Evolutionary conservation across 768 basidiomycete genomes (phyloP).

Genomic region (Mycena chlorophos): DNA sequence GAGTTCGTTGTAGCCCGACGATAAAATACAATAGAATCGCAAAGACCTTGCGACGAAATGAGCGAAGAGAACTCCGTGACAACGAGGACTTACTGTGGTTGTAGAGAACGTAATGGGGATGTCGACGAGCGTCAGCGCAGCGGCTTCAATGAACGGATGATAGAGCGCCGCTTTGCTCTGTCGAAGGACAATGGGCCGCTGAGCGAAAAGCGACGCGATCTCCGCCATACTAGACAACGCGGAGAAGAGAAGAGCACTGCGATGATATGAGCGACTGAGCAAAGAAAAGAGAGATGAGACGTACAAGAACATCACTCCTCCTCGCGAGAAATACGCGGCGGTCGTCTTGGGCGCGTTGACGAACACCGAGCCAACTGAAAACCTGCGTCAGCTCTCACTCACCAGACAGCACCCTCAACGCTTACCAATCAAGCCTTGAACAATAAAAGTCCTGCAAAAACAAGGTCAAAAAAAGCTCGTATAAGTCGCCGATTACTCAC

Average conservation of each 20-base stretch:
- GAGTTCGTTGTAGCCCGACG: slow-evolving; percentile 45
- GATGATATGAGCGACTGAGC: slow-evolving; percentile 1
- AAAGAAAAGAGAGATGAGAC: slow-evolving; percentile 22
- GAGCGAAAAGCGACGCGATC: slow-evolving; percentile 50
- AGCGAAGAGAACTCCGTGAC: neutral
- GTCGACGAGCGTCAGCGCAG: slow-evolving; percentile 48
- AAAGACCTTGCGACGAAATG: slow-evolving; percentile 34
- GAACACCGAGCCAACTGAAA: slow-evolving; percentile 62
- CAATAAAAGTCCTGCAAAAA: slow-evolving; percentile 49
- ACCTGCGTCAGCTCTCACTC: slow-evolving; percentile 28
- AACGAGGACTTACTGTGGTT: neutral
- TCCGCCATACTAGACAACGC: slow-evolving; percentile 64
- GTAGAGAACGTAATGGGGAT: slow-evolving; percentile 40
- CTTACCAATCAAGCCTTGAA: slow-evolving; percentile 43
- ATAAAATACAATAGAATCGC: slow-evolving; percentile 49
- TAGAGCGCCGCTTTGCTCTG: slow-evolving; percentile 49
- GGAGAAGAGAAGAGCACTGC: slow-evolving; percentile 57
- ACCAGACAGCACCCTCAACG: neutral
- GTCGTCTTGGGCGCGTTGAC: slow-evolving; percentile 55
- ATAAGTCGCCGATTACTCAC: slow-evolving; percentile 24
- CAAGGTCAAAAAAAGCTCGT: neutral
- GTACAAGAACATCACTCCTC: slow-evolving; percentile 76
- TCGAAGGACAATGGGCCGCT: slow-evolving; percentile 47
- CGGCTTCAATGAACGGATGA: slow-evolving; percentile 48
- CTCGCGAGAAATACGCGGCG: slow-evolving; percentile 69